Evolutionary conservation across 2,329 filamentous ascomycete genomes (phyloP).

Genomic region (Colletotrichum liaoningense): DNA sequence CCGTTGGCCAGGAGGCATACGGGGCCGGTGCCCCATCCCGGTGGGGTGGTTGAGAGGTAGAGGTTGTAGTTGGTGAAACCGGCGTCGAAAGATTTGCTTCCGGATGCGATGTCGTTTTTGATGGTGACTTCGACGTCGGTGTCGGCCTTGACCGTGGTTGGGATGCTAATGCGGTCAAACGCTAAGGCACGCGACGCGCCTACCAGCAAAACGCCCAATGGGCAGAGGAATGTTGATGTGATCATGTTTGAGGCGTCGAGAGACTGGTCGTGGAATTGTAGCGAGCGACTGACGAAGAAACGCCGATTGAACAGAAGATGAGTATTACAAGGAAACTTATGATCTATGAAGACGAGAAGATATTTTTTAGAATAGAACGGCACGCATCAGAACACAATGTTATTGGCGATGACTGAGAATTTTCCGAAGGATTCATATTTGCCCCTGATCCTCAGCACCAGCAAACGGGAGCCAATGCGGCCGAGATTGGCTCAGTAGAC

Average conservation of each 20-base stretch:
- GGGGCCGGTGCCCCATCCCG: constrained; percentile 44
- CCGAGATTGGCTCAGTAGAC: not conserved
- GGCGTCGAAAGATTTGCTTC: constrained; percentile 38
- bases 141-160: constrained; percentile 20
- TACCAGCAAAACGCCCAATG: not conserved
- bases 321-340: not conserved
- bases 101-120: constrained; percentile 43
- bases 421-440: not conserved
- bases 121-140: constrained; percentile 44
- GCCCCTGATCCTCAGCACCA: not conserved
- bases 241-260: not conserved
- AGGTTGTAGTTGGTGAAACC: constrained; percentile 42
- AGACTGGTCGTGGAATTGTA: not conserved
- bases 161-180: constrained; percentile 6
- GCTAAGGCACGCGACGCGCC: not conserved
- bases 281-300: not conserved
- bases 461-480: not conserved
- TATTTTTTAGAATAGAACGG: not conserved
- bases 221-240: not conserved
- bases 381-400: not conserved
- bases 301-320: not conserved
- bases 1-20: constrained; percentile 47
- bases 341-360: not conserved
- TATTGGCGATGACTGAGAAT: not conserved
- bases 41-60: constrained; percentile 45